Base-by-base conservation (phyloP, 108 stramenopile species). In the Fragilariopsis cylindrus region DNA sequence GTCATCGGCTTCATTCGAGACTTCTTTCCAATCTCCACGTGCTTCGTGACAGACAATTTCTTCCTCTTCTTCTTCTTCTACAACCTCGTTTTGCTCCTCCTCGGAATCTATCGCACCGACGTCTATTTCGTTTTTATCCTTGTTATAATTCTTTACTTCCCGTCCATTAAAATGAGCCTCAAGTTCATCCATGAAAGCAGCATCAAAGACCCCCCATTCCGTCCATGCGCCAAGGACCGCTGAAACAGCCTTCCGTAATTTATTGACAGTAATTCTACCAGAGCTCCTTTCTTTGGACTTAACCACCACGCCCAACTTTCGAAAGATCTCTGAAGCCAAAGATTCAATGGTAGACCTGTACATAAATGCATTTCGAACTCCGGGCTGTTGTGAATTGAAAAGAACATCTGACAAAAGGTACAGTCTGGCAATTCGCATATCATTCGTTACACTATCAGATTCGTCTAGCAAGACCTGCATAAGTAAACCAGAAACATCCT, bases 351-450 rank as follows among this genome's bases (percentile, higher is more conserved):
- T 88, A 71, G 90, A 88, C 55, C 94, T 77, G 72, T 90, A 95
- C 19, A 79, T 85, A 77, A 92, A 95, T 45, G 91, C 94, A 72
- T 92, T 95, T 47, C 77, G 57, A 4, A 95, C 90, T n/a, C 94
- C 94, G 41, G 91, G 91, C 66, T 95, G 94, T 76, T 95, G 94
- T 11, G 91, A 92, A 77, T 95, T 95, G 84, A 91, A 92, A 54
- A 95, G 67, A 60, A 95, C 82, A 67, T 95, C 94, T 3, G 94
- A 95, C 43, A 95, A 41, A 3, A 95, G 81, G 71, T 79, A 95
- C 71, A 95, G 66, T 71, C 91, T 77, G 43, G 94, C 94, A 53
- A 89, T 88, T 50, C 83, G 67, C 12, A 87, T 82, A 52, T 92
- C 94, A 16, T 81, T 73, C 42, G 82, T 80, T 64, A 85, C 75